phyloP scores from a whole-genome alignment of 345 rosid genomes.

The Brassica incana region DNA sequence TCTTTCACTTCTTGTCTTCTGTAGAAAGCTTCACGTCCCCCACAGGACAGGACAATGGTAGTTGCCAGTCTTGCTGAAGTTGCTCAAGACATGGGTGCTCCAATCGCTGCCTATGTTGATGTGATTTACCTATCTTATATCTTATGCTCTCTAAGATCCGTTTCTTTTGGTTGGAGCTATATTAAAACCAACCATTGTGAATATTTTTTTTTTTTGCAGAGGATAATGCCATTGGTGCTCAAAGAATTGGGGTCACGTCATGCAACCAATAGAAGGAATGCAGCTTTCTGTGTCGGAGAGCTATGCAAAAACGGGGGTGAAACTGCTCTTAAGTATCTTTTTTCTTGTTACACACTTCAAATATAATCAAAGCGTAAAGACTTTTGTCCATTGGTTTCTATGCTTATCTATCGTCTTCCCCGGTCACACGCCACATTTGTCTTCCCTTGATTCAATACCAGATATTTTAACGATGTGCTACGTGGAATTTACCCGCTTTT shows the following conservation, averaged over 20 bases:
- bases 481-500: constrained; percentile 76
- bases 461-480: constrained; percentile 77
- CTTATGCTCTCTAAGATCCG: background rate
- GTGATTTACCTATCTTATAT: constrained; percentile 45
- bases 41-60: constrained; percentile 93
- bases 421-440: background rate
- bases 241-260: constrained; percentile 82
- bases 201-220: constrained; percentile 44
- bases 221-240: constrained; percentile 86
- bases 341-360: background rate
- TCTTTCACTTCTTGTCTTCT: constrained; percentile 36
- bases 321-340: constrained; percentile 84
- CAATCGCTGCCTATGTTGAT: constrained; percentile 84
- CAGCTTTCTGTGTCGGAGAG: constrained; percentile 98
- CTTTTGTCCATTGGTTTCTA: background rate
- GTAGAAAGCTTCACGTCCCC: constrained; percentile 86
- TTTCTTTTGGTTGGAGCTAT: constrained; percentile 10
- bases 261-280: constrained; percentile 95
- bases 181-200: constrained; percentile 22
- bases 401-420: background rate
- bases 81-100: constrained; percentile 98
- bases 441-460: constrained; percentile 52
- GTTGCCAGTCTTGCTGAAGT: constrained; percentile 98
- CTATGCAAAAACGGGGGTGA: constrained; percentile 95
- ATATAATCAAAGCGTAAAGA: background rate